Evolutionary conservation across 2,329 filamentous ascomycete genomes (phyloP).

Genomic region (Diaporthe ampelina): DNA sequence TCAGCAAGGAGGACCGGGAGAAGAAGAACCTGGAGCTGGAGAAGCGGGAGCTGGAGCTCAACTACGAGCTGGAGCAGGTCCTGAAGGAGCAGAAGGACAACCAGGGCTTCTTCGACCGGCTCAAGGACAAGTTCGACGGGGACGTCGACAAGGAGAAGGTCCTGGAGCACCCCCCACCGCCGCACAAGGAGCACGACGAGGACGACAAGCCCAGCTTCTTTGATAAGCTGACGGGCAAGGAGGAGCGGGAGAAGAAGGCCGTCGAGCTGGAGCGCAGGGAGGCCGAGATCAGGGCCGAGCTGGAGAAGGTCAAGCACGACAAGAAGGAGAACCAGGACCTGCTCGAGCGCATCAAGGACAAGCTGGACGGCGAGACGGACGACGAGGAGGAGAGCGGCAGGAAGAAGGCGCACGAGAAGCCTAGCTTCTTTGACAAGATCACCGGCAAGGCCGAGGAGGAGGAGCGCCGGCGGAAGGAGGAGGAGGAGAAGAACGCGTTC

Average conservation of each 20-base stretch:
- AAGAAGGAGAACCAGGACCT: conserved; percentile 40
- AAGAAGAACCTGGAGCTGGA: conserved; percentile 27
- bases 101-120: conserved; percentile 27
- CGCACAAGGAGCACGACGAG: background rate
- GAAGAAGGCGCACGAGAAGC: conserved; percentile 16
- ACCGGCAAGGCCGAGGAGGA: conserved; percentile 39
- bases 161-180: background rate
- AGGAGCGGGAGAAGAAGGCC: conserved; percentile 36
- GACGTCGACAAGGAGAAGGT: conserved; percentile 33
- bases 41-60: conserved; percentile 35
- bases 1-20: conserved; percentile 17
- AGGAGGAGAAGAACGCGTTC: conserved; percentile 33
- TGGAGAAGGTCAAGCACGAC: conserved; percentile 32
- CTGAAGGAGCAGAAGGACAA: conserved; percentile 34
- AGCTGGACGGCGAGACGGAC: conserved; percentile 6
- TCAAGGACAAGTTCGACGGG: conserved; percentile 31
- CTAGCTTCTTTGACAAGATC: conserved; percentile 35
- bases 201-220: conserved; percentile 30
- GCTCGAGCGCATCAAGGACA: conserved; percentile 35
- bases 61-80: conserved; percentile 29
- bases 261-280: conserved; percentile 34
- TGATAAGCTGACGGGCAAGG: conserved; percentile 39
- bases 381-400: conserved; percentile 15
- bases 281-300: conserved; percentile 31
- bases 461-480: conserved; percentile 36